phyloP scores from a whole-genome alignment of 83 land plant species.

The Picea abies region DNA sequence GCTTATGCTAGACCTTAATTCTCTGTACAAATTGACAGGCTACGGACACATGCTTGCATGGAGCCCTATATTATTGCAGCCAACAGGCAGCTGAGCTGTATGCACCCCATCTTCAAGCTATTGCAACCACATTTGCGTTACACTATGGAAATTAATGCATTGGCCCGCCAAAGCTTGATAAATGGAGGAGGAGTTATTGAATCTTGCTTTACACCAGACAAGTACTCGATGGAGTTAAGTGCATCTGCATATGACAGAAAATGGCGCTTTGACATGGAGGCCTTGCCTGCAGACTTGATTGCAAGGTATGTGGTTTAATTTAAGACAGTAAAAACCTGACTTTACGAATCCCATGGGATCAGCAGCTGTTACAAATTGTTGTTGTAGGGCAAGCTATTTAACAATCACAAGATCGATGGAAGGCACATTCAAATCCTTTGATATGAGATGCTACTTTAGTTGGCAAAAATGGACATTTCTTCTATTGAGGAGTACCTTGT shows the following conservation, averaged over 20 bases:
- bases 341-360: background rate
- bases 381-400: background rate
- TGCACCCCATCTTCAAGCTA: conserved; percentile 81
- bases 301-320: conserved; percentile 39
- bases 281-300: conserved; percentile 72
- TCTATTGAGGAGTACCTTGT: background rate
- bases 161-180: conserved; percentile 77
- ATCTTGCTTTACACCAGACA: conserved; percentile 67
- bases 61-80: conserved; percentile 88
- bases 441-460: conserved; percentile 2
- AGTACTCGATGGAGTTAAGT: conserved; percentile 78
- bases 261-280: conserved; percentile 86
- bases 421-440: background rate
- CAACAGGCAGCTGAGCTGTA: conserved; percentile 70
- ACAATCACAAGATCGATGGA: background rate
- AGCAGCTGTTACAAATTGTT: background rate
- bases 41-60: conserved; percentile 73
- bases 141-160: conserved; percentile 86
- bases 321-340: background rate
- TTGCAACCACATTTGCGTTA: conserved; percentile 85
- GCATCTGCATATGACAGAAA: conserved; percentile 62
- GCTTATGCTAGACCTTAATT: conserved; percentile 2
- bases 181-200: conserved; percentile 83
- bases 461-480: background rate
- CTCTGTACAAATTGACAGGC: conserved; percentile 41